Evolutionary conservation across 768 basidiomycete species (phyloP).

Genomic region (Amyloporia xantha): DNA sequence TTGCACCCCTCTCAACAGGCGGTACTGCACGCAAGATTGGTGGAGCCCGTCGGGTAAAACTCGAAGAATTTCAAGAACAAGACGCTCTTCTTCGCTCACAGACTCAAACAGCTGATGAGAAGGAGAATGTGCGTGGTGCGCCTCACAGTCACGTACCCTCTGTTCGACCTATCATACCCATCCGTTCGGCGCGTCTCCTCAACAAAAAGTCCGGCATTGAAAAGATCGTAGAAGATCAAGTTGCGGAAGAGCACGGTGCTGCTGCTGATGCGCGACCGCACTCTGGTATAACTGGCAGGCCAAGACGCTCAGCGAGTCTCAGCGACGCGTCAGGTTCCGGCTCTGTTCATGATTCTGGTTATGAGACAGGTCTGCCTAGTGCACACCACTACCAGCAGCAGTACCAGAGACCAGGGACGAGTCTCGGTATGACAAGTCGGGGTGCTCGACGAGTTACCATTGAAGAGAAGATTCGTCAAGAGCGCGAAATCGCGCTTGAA

Average conservation of each 20-base stretch:
- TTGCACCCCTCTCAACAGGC: conserved; percentile 10
- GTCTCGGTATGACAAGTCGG: conserved; percentile 26
- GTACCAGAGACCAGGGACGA: conserved; percentile 36
- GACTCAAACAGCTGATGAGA: conserved; percentile 30
- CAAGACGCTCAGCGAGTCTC: conserved; percentile 71
- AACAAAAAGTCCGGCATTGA: conserved; percentile 11
- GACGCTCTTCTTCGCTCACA: conserved; percentile 24
- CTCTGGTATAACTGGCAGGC: conserved; percentile 38
- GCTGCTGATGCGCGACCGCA: conserved; percentile 24
- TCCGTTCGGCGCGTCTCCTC: conserved; percentile 9
- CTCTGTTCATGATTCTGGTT: conserved; percentile 1
- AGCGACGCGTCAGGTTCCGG: conserved; percentile 38
- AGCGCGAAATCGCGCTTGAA: conserved; percentile 31
- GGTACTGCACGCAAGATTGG: conserved; percentile 18
- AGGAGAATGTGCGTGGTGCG: conserved; percentile 27
- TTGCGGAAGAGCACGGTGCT: conserved; percentile 13
- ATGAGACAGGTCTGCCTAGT: conserved; percentile 1
- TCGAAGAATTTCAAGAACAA: conserved; percentile 25
- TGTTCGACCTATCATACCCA: conserved; percentile 1
- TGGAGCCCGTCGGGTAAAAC: conserved; percentile 21
- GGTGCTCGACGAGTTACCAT: conserved; percentile 35
- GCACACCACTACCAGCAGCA: conserved; percentile 1
- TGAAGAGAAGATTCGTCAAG: conserved; percentile 38
- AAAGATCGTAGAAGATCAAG: conserved; percentile 11
- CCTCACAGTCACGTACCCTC: background rate